These are phyloP conservation scores for Mycena maculata DNA, from an alignment of 768 basidiomycete species.

Conservation along the genomic window DNA sequence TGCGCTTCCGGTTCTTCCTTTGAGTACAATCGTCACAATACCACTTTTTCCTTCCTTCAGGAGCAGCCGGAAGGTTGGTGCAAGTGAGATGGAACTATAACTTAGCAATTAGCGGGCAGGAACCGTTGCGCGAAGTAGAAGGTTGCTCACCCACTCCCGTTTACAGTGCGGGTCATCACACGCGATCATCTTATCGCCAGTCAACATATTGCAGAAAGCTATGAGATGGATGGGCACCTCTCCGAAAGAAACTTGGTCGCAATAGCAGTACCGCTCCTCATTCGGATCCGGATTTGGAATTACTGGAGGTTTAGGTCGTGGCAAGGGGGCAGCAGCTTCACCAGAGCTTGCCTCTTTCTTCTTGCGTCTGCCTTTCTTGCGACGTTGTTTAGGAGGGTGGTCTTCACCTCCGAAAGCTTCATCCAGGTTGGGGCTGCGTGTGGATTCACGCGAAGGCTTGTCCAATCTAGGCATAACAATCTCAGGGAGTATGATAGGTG, in stretches of 20 bases:
- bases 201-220: conserved; percentile 27
- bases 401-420: conserved; percentile 40
- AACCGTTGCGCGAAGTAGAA: not conserved
- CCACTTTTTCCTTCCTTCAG: conserved; percentile 71
- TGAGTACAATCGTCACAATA: conserved; percentile 73
- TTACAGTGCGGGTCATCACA: conserved; percentile 81
- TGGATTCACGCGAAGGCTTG: conserved; percentile 55
- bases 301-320: conserved; percentile 32
- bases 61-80: conserved; percentile 67
- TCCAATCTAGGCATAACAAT: conserved; percentile 67
- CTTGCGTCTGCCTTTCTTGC: conserved; percentile 41
- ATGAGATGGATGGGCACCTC: conserved; percentile 61
- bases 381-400: conserved; percentile 25
- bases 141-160: conserved; percentile 81
- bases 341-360: conserved; percentile 23
- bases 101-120: conserved; percentile 6
- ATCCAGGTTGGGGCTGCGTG: conserved; percentile 55
- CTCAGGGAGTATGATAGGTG: conserved; percentile 70
- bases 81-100: conserved; percentile 80
- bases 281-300: conserved; percentile 51
- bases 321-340: conserved; percentile 35
- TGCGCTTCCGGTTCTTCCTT: conserved; percentile 49
- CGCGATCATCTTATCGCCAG: conserved; percentile 77
- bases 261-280: conserved; percentile 83
- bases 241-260: conserved; percentile 83